phyloP scores from a whole-genome alignment of 768 basidiomycete species.

The Suillus placidus region DNA sequence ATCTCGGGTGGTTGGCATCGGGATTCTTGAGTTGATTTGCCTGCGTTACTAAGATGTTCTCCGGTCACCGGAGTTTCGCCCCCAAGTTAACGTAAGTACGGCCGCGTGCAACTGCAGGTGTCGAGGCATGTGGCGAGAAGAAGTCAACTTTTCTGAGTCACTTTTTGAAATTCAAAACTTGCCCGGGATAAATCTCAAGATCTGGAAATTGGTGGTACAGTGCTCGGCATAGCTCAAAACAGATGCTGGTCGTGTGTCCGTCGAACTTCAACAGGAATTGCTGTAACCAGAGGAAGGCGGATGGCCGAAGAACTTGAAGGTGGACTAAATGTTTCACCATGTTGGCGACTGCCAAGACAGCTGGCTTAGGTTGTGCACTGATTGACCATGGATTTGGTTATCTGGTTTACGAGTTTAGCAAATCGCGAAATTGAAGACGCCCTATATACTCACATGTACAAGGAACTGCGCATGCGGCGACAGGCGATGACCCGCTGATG shows the following conservation, averaged over 20 bases:
- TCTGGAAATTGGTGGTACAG: background rate
- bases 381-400: too few species aligned
- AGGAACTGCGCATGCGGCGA: too few species aligned
- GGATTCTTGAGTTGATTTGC: background rate
- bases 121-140: background rate
- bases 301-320: too few species aligned
- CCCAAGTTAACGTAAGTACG: too few species aligned
- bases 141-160: background rate
- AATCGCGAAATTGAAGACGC: too few species aligned
- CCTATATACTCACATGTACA: too few species aligned
- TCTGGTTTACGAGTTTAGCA: too few species aligned
- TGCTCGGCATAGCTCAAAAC: background rate
- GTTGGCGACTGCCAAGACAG: background rate
- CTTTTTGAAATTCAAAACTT: background rate
- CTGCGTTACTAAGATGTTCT: background rate
- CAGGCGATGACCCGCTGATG: background rate
- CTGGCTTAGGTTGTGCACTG: background rate
- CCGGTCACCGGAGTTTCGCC: too few species aligned
- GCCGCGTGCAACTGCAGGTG: background rate
- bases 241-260: background rate
- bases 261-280: background rate
- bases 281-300: too few species aligned
- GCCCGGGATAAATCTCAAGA: background rate
- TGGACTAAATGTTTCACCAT: too few species aligned
- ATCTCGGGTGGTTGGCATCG: background rate